Evolutionary conservation across 768 basidiomycete genomes (phyloP).

Genomic region (Leccinum sublutescens): DNA sequence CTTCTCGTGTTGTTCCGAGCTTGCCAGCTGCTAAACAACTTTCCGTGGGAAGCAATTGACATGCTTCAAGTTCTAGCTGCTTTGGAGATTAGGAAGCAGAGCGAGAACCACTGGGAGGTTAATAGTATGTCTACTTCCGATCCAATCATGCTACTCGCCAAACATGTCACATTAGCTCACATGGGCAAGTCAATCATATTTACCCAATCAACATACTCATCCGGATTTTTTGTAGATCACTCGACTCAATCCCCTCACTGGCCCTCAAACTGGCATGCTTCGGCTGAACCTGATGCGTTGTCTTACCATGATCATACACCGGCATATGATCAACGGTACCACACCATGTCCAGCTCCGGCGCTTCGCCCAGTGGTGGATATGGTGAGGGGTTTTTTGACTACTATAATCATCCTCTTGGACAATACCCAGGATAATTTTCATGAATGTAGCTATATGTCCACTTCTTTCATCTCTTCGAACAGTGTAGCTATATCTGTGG

Average conservation of each 20-base stretch:
- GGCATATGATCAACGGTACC: background rate
- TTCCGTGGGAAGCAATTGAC: slow-evolving; percentile 4
- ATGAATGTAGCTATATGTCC: background rate
- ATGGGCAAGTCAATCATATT: slow-evolving; percentile 1
- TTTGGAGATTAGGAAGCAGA: background rate
- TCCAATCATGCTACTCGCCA: background rate
- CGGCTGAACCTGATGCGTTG: background rate
- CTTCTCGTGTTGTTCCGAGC: background rate
- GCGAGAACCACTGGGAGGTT: background rate
- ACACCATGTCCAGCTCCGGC: background rate
- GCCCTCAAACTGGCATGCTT: background rate
- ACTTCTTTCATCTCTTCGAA: background rate
- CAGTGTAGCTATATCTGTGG: background rate
- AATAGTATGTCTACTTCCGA: background rate
- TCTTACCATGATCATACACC: background rate
- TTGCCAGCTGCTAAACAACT: slow-evolving; percentile 3
- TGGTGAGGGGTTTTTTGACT: background rate
- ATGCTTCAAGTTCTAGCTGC: slow-evolving; percentile 1
- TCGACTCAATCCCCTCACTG: background rate
- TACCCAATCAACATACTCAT: background rate
- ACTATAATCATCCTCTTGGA: background rate
- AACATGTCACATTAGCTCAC: background rate
- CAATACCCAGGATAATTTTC: background rate
- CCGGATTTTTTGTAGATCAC: slow-evolving; percentile 2
- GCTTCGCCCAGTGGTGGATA: background rate